Evolutionary conservation across 129 eudicot species (phyloP), one percentile per base, ranked within the genome.

Genomic region (Arctium minus): DNA sequence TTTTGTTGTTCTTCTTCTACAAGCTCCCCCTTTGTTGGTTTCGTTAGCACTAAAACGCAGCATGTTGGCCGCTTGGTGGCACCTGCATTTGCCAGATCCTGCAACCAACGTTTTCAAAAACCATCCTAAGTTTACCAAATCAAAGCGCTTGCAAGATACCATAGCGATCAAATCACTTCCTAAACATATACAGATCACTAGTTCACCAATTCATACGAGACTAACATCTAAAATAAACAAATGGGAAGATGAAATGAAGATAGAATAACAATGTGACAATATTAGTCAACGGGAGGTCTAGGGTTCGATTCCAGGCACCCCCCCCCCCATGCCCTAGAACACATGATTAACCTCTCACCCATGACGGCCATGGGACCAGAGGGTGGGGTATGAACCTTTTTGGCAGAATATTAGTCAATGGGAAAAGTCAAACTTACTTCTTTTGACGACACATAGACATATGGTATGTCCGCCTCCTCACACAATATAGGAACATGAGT

Each of bases 41-140:
- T 94, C n/a, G 92, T 87, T 77, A 81, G 86, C 78, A 94, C 98
- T 87, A 94, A 74, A 53, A 94, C 98, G 53, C 98, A 94, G 53
- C 98, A 94, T n/a, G 94, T 94, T 69, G 98, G 98, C 85, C 98
- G 86, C 90, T 91, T 94, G 38, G 98, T 94, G 18, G 98, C 89
- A 62, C 97, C 98, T 2, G 97, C 98, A 91, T 89, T 94, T 5
- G 98, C 98, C 31, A 94, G 92, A 82, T 94, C 98, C 98, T 94
- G 90, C 78, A 72, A 89, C 74, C 53, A 80, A 40, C 62, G 22
- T 6, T 18, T 62, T 44, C 69, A 17, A 50, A 44, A 17, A 30
- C n/a, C 30, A 75, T 75, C 44, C 11, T 11, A 50, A 48, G 39
- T 53, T 30, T 74, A 74, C 9, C 42, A 75, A 75, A 50, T 48